Conservation (phyloP, 2,329 filamentous ascomycete genomes). For the Anthostomella pinea region DNA sequence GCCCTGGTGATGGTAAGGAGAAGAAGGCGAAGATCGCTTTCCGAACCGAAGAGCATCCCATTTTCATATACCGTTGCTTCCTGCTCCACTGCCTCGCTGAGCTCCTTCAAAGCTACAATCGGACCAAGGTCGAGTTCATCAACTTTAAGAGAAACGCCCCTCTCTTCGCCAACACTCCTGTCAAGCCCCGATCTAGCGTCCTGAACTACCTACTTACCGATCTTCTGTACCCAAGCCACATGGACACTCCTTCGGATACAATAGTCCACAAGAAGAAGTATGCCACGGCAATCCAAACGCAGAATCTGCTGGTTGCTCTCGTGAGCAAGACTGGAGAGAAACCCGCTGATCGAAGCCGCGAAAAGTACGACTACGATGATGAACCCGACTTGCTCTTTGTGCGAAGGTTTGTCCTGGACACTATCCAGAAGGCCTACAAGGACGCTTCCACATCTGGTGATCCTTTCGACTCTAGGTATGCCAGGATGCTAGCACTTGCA, state of each 20-base stretch:
- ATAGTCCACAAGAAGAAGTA: conserved; percentile 78
- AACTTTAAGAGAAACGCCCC: conserved; percentile 95
- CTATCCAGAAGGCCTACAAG: conserved; percentile 86
- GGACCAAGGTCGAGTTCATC: conserved; percentile 97
- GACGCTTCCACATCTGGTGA: conserved; percentile 79
- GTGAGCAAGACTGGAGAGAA: conserved; percentile 85
- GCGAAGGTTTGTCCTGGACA: conserved; percentile 91
- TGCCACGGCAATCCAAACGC: conserved; percentile 81
- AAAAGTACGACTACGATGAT: conserved; percentile 66
- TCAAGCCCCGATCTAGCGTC: conserved; percentile 88
- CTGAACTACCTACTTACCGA: conserved; percentile 90
- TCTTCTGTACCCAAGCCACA: conserved; percentile 60
- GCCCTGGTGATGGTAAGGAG: conserved; percentile 43
- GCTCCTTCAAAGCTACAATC: conserved; percentile 85
- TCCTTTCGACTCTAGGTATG: conserved; percentile 79
- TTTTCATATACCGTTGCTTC: conserved; percentile 96
- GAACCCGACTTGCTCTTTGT: conserved; percentile 87
- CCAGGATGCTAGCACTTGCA: conserved; percentile 79
- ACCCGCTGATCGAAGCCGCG: conserved; percentile 53
- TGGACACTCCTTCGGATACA: conserved; percentile 69
- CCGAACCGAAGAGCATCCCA: conserved; percentile 89
- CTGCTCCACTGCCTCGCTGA: conserved; percentile 89
- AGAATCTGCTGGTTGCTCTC: conserved; percentile 80
- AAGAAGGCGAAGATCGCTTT: conserved; percentile 74
- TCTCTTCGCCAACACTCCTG: conserved; percentile 78